Evolutionary conservation across 805 yeast species (phyloP).

Genomic region (Monosporozyma solicola): DNA sequence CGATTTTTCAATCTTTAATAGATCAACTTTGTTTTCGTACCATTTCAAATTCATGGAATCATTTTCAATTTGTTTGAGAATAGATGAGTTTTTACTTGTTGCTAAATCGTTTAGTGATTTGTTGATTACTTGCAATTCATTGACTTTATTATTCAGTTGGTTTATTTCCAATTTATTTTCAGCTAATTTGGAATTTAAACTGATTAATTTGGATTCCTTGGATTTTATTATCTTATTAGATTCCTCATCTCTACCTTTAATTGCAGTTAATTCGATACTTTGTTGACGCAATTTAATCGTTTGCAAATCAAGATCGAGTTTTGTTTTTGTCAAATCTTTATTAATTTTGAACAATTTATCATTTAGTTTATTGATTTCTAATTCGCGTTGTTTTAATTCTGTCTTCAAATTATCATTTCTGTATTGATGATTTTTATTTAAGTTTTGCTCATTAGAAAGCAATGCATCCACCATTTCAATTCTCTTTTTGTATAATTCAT

Average conservation of each 20-base stretch:
- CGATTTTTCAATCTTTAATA: conserved; percentile 7
- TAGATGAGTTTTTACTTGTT: conserved; percentile 34
- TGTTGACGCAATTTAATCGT: background rate
- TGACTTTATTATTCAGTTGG: background rate
- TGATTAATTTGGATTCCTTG: background rate
- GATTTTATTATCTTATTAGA: background rate
- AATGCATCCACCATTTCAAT: conserved; percentile 34
- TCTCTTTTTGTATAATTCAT: conserved; percentile 46
- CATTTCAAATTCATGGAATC: conserved; percentile 34
- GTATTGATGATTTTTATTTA: conserved; percentile 22
- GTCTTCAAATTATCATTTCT: background rate
- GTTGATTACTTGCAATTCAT: conserved; percentile 23
- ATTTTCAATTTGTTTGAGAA: conserved; percentile 29
- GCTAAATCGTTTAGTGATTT: conserved; percentile 35
- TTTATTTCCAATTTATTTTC: background rate
- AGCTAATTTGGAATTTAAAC: background rate
- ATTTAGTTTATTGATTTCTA: background rate
- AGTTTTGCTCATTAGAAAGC: conserved; percentile 34
- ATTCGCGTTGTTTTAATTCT: background rate
- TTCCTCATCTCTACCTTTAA: background rate
- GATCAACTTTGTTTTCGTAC: conserved; percentile 51
- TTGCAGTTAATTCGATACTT: background rate
- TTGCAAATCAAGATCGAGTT: background rate
- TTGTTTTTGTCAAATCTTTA: background rate
- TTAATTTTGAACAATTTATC: conserved; percentile 18